Percentiles rank a stretch among this genome's conserved stretches.
Conservation (phyloP, 179 eudicot species). For the Monotropa hypopitys region DNA sequence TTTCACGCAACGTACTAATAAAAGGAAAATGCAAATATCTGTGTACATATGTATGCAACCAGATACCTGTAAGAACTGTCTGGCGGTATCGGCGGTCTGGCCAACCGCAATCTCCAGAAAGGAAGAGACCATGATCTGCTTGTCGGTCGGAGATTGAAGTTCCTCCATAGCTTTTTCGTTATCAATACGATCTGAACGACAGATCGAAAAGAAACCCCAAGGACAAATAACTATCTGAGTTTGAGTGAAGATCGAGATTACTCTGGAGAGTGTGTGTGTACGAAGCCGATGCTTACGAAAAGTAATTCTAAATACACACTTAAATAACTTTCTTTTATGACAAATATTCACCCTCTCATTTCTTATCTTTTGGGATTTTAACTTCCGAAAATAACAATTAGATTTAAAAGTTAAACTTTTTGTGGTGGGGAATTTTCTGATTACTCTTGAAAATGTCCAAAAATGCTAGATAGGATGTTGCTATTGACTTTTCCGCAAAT, state of each 20-base stretch:
- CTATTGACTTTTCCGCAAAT: too few species aligned
- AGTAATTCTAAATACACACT: too few species aligned
- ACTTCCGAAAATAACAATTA: too few species aligned
- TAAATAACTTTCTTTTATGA: too few species aligned
- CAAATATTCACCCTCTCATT: too few species aligned
- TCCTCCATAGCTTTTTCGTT: constrained; percentile 28
- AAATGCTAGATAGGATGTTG: too few species aligned
- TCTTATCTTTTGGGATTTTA: too few species aligned
- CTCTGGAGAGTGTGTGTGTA: background rate
- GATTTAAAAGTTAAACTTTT: too few species aligned
- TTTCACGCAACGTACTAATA: background rate
- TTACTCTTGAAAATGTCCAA: too few species aligned
- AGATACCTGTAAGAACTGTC: constrained; percentile 66
- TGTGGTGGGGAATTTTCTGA: too few species aligned
- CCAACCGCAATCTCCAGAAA: constrained; percentile 92
- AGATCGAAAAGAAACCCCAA: background rate
- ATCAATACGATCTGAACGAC: background rate
- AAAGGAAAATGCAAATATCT: background rate
- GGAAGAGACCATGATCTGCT: constrained; percentile 52
- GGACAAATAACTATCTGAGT: background rate
- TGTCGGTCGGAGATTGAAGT: constrained; percentile 31
- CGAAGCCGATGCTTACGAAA: background rate
- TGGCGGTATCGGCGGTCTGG: constrained; percentile 75
- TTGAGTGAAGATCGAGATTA: background rate
- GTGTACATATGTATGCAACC: too few species aligned